These are phyloP conservation scores for Microstroma glucosiphilum DNA, from an alignment of 1,284 basidiomycete species.

Conservation along the genomic window DNA sequence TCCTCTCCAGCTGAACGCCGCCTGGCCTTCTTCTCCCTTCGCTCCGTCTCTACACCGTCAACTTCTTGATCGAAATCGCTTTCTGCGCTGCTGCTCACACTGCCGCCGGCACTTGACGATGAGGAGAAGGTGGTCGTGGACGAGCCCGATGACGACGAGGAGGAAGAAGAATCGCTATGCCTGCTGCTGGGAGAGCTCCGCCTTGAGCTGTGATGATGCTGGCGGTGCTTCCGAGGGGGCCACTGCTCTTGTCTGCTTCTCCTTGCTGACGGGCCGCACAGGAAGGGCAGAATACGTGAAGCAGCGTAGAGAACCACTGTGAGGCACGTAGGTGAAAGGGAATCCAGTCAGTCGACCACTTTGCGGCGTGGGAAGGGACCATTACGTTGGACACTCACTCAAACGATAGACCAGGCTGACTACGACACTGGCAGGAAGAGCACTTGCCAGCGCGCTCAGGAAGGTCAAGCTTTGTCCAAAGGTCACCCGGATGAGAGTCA, in stretches of 20 bases:
- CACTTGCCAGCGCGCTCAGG: slow-evolving; percentile 32
- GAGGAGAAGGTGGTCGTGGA: background rate
- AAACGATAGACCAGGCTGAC: slow-evolving; percentile 44
- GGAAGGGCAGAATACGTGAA: slow-evolving; percentile 36
- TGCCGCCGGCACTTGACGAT: background rate
- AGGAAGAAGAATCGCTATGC: background rate
- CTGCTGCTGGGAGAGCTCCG: background rate
- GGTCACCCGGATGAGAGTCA: background rate
- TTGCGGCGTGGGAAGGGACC: background rate
- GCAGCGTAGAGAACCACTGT: slow-evolving; percentile 44
- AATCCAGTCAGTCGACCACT: background rate
- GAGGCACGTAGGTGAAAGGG: background rate
- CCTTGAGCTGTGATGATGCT: background rate
- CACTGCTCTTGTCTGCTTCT: slow-evolving; percentile 6
- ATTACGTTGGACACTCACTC: slow-evolving; percentile 11
- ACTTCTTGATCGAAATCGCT: background rate
- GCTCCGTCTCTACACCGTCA: background rate
- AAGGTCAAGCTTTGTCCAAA: slow-evolving; percentile 30
- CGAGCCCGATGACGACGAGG: background rate
- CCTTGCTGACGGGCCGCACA: slow-evolving; percentile 11
- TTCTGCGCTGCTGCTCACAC: background rate
- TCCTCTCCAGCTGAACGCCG: too few relatives aligned
- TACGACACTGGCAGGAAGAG: slow-evolving; percentile 43
- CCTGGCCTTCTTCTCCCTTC: background rate
- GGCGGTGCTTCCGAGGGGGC: background rate